Conservation (phyloP, 2,329 filamentous ascomycete genomes). For the Apiospora marii region DNA sequence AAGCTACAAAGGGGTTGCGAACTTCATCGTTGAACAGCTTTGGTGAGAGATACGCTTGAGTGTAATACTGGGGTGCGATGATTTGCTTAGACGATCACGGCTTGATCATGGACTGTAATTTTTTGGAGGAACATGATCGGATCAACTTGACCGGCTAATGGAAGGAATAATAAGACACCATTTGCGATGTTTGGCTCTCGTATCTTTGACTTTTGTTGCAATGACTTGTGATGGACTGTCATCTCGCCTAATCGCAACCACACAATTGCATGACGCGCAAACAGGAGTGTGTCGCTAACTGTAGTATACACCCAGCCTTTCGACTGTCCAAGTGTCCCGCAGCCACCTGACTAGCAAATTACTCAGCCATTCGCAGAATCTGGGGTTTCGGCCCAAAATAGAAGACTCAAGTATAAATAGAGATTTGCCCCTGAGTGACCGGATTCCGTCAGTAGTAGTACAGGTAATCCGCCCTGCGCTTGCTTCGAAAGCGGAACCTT, state of each 20-base stretch:
- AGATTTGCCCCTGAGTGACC: too few relatives aligned
- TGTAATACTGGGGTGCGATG: not conserved
- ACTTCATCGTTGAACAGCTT: not conserved
- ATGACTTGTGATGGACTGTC: not conserved
- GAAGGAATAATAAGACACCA: not conserved
- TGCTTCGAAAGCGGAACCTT: too few relatives aligned
- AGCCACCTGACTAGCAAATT: not conserved
- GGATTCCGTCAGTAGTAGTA: not conserved
- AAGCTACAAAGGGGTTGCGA: not conserved
- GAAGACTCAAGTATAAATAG: too few relatives aligned
- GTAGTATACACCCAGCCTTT: not conserved
- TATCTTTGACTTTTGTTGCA: not conserved
- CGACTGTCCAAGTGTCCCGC: not conserved
- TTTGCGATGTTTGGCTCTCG: not conserved
- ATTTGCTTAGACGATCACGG: conserved; percentile 10
- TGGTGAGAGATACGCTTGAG: not conserved
- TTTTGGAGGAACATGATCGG: not conserved
- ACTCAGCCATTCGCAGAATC: not conserved
- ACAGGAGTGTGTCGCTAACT: not conserved
- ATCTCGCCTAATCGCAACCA: not conserved
- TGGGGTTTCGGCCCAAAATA: too few relatives aligned
- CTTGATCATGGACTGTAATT: not conserved
- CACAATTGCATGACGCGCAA: not conserved
- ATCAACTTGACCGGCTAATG: not conserved
- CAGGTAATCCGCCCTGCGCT: too few relatives aligned